Conservation (phyloP, 495 filamentous ascomycete genomes). For the Podospora pseudoanserina region DNA sequence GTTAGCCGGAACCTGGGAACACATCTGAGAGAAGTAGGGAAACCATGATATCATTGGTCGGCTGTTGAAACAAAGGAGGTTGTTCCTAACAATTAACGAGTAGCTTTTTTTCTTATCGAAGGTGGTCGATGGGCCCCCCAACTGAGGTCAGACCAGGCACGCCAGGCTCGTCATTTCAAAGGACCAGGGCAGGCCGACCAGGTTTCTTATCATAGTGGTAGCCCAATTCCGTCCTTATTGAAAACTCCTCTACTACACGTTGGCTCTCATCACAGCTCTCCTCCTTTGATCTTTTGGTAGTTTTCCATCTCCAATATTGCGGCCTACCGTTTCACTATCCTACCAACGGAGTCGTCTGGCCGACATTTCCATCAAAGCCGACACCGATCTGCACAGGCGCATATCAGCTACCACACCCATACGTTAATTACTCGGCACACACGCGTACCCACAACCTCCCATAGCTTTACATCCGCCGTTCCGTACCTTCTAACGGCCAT, state of each 20-base stretch:
- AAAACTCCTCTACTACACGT: background rate
- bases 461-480: background rate
- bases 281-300: background rate
- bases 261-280: background rate
- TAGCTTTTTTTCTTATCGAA: background rate
- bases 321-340: background rate
- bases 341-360: background rate
- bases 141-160: background rate
- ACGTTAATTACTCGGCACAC: background rate
- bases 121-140: background rate
- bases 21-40: background rate
- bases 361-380: background rate
- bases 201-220: background rate
- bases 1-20: background rate
- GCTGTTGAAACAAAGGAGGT: background rate
- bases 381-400: background rate
- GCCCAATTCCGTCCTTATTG: background rate
- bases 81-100: background rate
- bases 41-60: background rate
- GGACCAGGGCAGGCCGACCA: too few relatives aligned
- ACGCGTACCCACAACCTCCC: background rate
- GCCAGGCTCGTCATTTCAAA: background rate
- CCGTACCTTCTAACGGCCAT: background rate
- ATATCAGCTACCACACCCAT: background rate
- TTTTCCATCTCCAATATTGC: background rate